phyloP scores from a whole-genome alignment of 441 rosid species.

The Erodium texanum region DNA sequence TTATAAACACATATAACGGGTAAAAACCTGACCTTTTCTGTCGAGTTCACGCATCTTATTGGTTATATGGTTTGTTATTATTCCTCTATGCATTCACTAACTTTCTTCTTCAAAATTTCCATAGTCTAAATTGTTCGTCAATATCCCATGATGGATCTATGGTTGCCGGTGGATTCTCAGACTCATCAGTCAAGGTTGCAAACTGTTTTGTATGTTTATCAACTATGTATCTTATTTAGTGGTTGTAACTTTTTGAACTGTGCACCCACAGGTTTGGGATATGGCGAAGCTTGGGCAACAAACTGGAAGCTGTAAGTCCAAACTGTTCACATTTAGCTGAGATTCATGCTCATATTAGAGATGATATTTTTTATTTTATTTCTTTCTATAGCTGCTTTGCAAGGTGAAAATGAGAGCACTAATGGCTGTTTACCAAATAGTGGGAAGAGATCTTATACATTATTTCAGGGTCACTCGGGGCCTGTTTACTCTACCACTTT shows the following conservation, averaged over 20 bases:
- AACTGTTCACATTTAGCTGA: background rate
- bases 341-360: background rate
- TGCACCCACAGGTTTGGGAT: constrained; percentile 66
- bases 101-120: constrained; percentile 3
- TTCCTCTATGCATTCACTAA: constrained; percentile 9
- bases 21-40: constrained; percentile 22
- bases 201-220: constrained; percentile 2
- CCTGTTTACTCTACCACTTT: constrained; percentile 88
- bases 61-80: constrained; percentile 8
- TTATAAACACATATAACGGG: constrained; percentile 87
- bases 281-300: constrained; percentile 92
- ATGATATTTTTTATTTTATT: background rate
- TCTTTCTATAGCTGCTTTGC: constrained; percentile 45
- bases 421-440: constrained; percentile 43
- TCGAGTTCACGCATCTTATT: constrained; percentile 13
- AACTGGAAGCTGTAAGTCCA: constrained; percentile 45
- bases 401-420: constrained; percentile 57
- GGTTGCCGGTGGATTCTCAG: constrained; percentile 96
- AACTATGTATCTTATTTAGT: constrained; percentile 15
- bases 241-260: constrained; percentile 24
- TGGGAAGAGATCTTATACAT: constrained; percentile 54
- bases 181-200: constrained; percentile 83
- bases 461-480: constrained; percentile 85
- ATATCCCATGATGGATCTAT: constrained; percentile 91
- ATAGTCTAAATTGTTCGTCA: constrained; percentile 8